Evolutionary conservation across 2,329 filamentous ascomycete species (phyloP).

Genomic region (Penicillium oxalicum): DNA sequence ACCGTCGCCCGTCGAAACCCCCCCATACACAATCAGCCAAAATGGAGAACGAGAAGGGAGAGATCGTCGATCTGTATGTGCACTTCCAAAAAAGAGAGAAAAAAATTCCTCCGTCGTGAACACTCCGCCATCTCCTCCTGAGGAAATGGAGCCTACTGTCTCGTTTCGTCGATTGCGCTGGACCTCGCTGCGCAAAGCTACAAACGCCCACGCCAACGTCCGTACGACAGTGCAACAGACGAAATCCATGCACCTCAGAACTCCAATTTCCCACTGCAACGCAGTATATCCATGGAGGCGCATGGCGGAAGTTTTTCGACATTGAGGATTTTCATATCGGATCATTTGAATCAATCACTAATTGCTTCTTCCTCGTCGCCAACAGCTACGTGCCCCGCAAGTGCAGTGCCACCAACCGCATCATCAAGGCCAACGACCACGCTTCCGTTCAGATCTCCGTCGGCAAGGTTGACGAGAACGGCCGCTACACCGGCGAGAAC

Average conservation of each 20-base stretch:
- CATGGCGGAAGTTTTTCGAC: background rate
- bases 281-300: slow-evolving; percentile 5
- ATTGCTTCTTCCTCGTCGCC: slow-evolving; percentile 9
- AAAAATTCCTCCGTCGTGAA: slow-evolving; percentile 2
- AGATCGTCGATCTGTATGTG: slow-evolving; percentile 96
- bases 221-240: background rate
- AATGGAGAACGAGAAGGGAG: slow-evolving; percentile 99
- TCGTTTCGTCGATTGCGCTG: slow-evolving; percentile 4
- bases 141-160: slow-evolving; percentile 14
- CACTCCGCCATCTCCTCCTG: slow-evolving; percentile 8
- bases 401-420: slow-evolving; percentile 98
- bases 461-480: slow-evolving; percentile 98
- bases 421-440: slow-evolving; percentile 99
- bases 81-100: slow-evolving; percentile 4
- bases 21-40: slow-evolving; percentile 46
- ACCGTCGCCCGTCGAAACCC: slow-evolving; percentile 35
- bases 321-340: background rate
- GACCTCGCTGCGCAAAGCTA: slow-evolving; percentile 5
- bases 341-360: slow-evolving; percentile 6
- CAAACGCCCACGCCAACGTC: background rate
- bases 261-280: slow-evolving; percentile 1
- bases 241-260: slow-evolving; percentile 1
- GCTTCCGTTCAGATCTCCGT: slow-evolving; percentile 95
- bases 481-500: slow-evolving; percentile 94
- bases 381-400: slow-evolving; percentile 94